Conservation (phyloP, 1,284 basidiomycete species). For the Peniophora sp. region DNA sequence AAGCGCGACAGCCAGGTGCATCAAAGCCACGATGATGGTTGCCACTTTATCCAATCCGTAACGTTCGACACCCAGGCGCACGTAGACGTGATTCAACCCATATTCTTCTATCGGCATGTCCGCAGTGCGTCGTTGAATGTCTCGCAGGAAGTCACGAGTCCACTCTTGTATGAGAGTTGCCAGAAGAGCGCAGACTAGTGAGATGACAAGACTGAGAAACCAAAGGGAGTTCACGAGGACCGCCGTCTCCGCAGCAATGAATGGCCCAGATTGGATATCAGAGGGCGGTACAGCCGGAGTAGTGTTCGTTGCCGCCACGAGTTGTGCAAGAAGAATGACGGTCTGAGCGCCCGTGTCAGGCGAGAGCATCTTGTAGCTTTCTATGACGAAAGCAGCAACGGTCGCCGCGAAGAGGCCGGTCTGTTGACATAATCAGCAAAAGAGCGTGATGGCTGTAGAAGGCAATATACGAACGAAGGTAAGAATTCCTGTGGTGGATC, state of each 20-base stretch:
- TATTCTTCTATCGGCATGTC: no score
- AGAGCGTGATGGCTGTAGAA: background rate
- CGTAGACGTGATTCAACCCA: background rate
- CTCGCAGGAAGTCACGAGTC: background rate
- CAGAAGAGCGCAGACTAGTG: background rate
- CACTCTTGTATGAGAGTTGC: background rate
- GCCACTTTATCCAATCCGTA: background rate
- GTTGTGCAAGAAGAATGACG: no score
- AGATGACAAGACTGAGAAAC: background rate
- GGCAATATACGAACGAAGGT: constrained; percentile 25
- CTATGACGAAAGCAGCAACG: constrained; percentile 35
- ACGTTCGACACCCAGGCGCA: background rate
- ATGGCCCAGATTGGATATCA: no score
- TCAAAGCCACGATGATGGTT: background rate
- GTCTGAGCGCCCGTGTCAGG: background rate
- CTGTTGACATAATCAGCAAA: background rate
- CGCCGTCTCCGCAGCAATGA: no score
- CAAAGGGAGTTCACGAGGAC: constrained; percentile 10
- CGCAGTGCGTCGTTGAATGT: background rate
- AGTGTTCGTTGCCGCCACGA: no score
- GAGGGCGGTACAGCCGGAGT: no score
- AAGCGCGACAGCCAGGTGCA: constrained; percentile 6
- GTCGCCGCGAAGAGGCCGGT: constrained; percentile 39
- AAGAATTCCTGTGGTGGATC: constrained; percentile 35
- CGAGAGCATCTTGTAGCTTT: constrained; percentile 23